Percentiles rank a stretch among this genome's conserved stretches.
phyloP scores from a whole-genome alignment of 78 protist genomes.

The Thecamonas trahens region DNA sequence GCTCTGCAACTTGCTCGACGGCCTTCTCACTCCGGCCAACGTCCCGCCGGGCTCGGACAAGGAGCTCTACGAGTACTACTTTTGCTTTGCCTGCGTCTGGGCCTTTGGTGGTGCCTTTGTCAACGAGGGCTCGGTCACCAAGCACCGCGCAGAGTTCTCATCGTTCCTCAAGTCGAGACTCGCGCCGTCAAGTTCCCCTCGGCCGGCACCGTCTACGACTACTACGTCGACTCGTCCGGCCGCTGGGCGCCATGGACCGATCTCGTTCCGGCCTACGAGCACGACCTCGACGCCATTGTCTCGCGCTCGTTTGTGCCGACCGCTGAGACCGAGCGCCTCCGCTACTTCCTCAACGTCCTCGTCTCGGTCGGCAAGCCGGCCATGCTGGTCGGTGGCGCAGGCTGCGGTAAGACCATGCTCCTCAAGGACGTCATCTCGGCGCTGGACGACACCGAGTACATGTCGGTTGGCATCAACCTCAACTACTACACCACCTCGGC shows the following conservation, averaged over 20 bases:
- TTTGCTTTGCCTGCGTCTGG: constrained; percentile 67
- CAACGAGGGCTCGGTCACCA: constrained; percentile 33
- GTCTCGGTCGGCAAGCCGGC: constrained; percentile 22
- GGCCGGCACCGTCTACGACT: constrained; percentile 59
- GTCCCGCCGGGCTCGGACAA: constrained; percentile 6
- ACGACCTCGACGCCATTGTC: constrained; percentile 25
- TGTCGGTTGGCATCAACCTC: constrained; percentile 38
- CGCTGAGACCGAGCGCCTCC: constrained; percentile 31
- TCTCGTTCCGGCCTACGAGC: constrained; percentile 15
- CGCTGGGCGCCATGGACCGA: constrained; percentile 40
- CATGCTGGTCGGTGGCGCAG: constrained; percentile 74
- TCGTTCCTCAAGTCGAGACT: constrained; percentile 34
- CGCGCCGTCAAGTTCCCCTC: constrained; percentile 7
- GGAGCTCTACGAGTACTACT: constrained; percentile 34
- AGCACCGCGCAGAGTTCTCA: constrained; percentile 59
- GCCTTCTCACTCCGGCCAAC: constrained; percentile 25
- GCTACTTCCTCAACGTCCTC: constrained; percentile 20
- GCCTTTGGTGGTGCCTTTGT: constrained; percentile 60
- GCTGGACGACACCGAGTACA: constrained; percentile 14
- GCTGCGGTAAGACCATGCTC: constrained; percentile 75
- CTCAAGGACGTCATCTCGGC: constrained; percentile 3
- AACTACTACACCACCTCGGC: constrained; percentile 64
- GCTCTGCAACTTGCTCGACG: constrained; percentile 62
- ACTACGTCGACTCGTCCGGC: constrained; percentile 26
- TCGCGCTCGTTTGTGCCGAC: constrained; percentile 26